phyloP scores from a whole-genome alignment of 1,139 yeast species.

The Spencermartinsiella ligniputridi region DNA sequence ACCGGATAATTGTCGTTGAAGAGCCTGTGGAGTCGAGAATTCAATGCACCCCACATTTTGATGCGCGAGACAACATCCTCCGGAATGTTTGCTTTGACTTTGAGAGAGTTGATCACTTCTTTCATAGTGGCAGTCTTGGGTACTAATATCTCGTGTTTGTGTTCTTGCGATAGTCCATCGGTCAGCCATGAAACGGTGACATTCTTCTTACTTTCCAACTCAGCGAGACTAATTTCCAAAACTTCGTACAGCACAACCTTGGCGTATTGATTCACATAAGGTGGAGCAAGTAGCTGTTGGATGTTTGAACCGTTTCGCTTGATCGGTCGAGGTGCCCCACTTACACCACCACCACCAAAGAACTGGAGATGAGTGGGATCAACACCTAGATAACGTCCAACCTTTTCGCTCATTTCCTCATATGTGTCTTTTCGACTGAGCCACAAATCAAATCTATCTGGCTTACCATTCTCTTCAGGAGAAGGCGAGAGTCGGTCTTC shows the following conservation, averaged over 20 bases:
- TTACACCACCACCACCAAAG: conserved; percentile 34
- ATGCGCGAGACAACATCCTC: conserved; percentile 46
- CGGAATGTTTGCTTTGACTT: conserved; percentile 51
- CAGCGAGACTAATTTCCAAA: conserved; percentile 66
- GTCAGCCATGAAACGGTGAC: conserved; percentile 42
- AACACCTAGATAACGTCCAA: conserved; percentile 50
- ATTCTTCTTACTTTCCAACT: conserved; percentile 70
- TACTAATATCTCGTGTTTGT: conserved; percentile 63
- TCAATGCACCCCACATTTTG: conserved; percentile 53
- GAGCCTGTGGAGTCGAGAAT: conserved; percentile 24
- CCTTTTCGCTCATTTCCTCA: conserved; percentile 52
- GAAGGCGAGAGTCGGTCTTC: conserved; percentile 14
- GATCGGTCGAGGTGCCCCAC: conserved; percentile 37
- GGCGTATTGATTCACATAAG: conserved; percentile 36
- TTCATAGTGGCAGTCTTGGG: conserved; percentile 56
- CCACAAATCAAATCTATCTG: conserved; percentile 56
- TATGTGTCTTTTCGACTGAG: conserved; percentile 58
- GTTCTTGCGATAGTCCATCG: conserved; percentile 43
- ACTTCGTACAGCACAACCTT: conserved; percentile 55
- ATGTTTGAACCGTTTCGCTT: conserved; percentile 29
- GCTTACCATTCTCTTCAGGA: conserved; percentile 40
- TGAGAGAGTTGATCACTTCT: conserved; percentile 55
- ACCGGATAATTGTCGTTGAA: conserved; percentile 24
- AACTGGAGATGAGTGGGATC: conserved; percentile 65
- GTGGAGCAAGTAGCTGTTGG: conserved; percentile 40